These are phyloP conservation scores for Cyanodermella asteris DNA, from an alignment of 2,329 filamentous ascomycete genomes.

Conservation along the genomic window DNA sequence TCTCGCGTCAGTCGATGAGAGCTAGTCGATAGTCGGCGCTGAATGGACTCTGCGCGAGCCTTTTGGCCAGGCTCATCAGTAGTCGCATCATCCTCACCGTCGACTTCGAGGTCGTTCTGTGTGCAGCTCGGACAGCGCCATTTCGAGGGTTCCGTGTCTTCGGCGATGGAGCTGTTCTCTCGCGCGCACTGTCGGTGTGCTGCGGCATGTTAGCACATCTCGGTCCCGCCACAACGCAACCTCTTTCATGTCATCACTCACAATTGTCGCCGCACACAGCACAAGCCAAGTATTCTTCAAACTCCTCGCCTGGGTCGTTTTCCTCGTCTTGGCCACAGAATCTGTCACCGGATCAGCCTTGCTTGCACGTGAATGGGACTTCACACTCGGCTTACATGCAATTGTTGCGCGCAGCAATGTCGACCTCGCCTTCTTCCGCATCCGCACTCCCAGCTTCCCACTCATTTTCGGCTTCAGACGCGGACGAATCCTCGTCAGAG, in stretches of 20 bases:
- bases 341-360: constrained; percentile 26
- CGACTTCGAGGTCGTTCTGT: constrained; percentile 26
- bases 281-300: constrained; percentile 59
- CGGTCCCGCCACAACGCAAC: constrained; percentile 12
- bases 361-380: constrained; percentile 11
- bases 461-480: constrained; percentile 33
- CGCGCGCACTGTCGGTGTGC: constrained; percentile 82
- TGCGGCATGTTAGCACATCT: constrained; percentile 21
- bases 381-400: constrained; percentile 34
- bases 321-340: constrained; percentile 73
- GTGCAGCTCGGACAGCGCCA: constrained; percentile 39
- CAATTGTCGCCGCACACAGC: constrained; percentile 60
- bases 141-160: constrained; percentile 32
- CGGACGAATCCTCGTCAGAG: constrained; percentile 19
- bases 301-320: constrained; percentile 60
- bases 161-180: constrained; percentile 38
- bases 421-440: constrained; percentile 21
- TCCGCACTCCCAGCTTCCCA: constrained; percentile 26
- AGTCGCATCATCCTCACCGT: constrained; percentile 18
- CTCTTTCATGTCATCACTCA: constrained; percentile 27
- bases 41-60: constrained; percentile 33
- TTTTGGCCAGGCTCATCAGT: too few relatives aligned
- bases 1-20: constrained; percentile 48
- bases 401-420: constrained; percentile 29
- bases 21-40: too few relatives aligned